Evolutionary conservation across 441 rosid species (phyloP), one percentile per base, ranked within the genome.

Genomic region (Eruca vesicaria): DNA sequence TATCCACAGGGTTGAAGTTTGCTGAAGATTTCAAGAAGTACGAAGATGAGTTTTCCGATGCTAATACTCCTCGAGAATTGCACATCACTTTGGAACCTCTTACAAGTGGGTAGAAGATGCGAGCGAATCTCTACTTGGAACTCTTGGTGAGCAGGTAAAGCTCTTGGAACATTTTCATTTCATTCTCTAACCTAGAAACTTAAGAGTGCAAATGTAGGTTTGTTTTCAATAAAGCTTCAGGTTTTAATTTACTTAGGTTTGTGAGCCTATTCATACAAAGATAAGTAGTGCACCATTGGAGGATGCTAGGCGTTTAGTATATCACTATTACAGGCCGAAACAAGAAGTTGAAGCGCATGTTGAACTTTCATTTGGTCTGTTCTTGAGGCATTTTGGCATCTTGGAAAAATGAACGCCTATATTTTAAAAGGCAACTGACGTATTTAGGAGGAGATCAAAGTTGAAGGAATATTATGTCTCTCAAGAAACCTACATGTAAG

Each of bases 201-300:
- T 74, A 21, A 32, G 14, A 31, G 18, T 58, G 0, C 6, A 26
- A 1, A 2, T 18, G 1, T 18, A 61, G 6, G 33, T 63, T 36
- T 19, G 20, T 9, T 76, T 71, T 78, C 81, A 73, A 80, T 82
- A 26, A 43, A 78, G 78, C 73, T 79, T 78, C 72, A 84, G 81
- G 98, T n/a, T n/a, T n/a, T n/a, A n/a, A n/a, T n/a, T n/a, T n/a
- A n/a, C n/a, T n/a, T n/a, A n/a, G n/a, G 96, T 95, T 71, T 85
- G 88, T 69, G 87, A 83, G 85, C 99, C n/a, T n/a, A n/a, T n/a
- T n/a, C n/a, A n/a, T n/a, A n/a, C n/a, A 4, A 77, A 86, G 73
- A 81, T 92, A 76, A 86, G 81, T 10, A 93, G 97, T 72, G 98
- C 98, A 59, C 97, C 98, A 69, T 80, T 94, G 84, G 99, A 92